These are phyloP conservation scores for Raphanus sativus DNA, from an alignment of 345 rosid genomes.

Conservation along the genomic window DNA sequence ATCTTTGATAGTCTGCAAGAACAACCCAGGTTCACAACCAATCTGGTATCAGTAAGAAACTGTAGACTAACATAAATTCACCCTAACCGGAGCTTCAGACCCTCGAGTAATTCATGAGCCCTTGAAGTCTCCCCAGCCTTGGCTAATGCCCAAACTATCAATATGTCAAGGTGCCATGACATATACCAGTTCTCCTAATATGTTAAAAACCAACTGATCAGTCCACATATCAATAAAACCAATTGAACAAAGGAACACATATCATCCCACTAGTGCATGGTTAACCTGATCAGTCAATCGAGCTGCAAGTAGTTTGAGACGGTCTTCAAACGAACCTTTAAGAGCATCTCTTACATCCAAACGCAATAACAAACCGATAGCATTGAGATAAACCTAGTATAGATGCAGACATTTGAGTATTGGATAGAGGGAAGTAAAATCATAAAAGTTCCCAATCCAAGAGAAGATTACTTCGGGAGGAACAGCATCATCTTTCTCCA, in stretches of 20 bases:
- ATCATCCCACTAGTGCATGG: neutral
- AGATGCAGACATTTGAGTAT: conserved; percentile 15
- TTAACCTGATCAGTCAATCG: conserved; percentile 58
- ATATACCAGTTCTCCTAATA: conserved; percentile 67
- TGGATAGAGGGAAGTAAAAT: conserved; percentile 2
- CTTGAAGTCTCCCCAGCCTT: conserved; percentile 56
- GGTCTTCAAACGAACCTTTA: conserved; percentile 47
- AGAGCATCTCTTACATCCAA: conserved; percentile 56
- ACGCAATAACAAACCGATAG: conserved; percentile 70
- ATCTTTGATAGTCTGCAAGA: conserved; percentile 55
- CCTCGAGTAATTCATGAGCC: conserved; percentile 67
- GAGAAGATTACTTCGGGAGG: conserved; percentile 50
- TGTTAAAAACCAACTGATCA: conserved; percentile 1
- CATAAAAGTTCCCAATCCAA: neutral
- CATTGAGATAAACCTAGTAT: conserved; percentile 75
- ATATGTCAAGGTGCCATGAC: conserved; percentile 81
- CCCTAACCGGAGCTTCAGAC: conserved; percentile 66
- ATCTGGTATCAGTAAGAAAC: neutral
- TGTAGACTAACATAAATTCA: conserved; percentile 12
- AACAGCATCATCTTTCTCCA: conserved; percentile 56
- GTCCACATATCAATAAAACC: neutral
- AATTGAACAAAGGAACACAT: neutral
- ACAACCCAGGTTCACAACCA: conserved; percentile 17
- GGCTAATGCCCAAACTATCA: conserved; percentile 80
- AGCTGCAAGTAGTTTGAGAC: conserved; percentile 51